Conservation (phyloP, 1,284 basidiomycete genomes). For the Peniophora sp. region DNA sequence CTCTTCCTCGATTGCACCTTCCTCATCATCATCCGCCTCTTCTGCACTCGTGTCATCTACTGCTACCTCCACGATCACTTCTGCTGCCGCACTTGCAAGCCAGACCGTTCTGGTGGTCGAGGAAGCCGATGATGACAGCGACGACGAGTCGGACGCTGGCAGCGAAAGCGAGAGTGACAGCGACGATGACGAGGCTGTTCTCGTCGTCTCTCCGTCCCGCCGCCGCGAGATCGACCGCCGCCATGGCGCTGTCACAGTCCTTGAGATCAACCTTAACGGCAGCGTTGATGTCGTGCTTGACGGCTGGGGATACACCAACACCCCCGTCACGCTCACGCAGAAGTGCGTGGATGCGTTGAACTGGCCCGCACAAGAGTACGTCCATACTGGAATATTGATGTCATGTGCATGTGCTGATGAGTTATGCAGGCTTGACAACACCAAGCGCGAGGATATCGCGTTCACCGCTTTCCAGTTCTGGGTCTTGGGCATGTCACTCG, state of each 20-base stretch:
- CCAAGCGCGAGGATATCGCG: slow-evolving; percentile 68
- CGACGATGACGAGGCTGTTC: slow-evolving; percentile 12
- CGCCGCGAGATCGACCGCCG: neutral
- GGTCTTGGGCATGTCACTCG: slow-evolving; percentile 73
- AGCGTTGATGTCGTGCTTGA: slow-evolving; percentile 33
- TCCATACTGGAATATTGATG: slow-evolving; percentile 2
- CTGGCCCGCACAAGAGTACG: slow-evolving; percentile 60
- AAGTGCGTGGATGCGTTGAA: slow-evolving; percentile 53
- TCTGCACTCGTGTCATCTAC: slow-evolving; percentile 3
- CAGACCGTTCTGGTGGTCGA: slow-evolving; percentile 6
- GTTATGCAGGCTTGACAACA: slow-evolving; percentile 48
- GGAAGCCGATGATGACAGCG: slow-evolving; percentile 10
- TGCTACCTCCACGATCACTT: slow-evolving; percentile 7
- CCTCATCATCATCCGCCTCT: slow-evolving; percentile 1
- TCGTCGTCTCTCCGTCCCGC: neutral
- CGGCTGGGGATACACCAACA: slow-evolving; percentile 28
- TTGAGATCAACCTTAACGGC: slow-evolving; percentile 21
- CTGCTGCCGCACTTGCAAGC: slow-evolving; percentile 2
- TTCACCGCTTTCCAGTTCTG: slow-evolving; percentile 76
- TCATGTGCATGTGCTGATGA: neutral
- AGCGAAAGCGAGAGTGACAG: slow-evolving; percentile 7
- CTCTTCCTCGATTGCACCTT: slow-evolving; percentile 1
- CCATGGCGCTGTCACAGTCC: neutral
- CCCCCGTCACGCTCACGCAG: slow-evolving; percentile 28
- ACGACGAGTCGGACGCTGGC: slow-evolving; percentile 1